phyloP scores from a whole-genome alignment of 202 grass and related monocot genomes.

The Zizania palustris region DNA sequence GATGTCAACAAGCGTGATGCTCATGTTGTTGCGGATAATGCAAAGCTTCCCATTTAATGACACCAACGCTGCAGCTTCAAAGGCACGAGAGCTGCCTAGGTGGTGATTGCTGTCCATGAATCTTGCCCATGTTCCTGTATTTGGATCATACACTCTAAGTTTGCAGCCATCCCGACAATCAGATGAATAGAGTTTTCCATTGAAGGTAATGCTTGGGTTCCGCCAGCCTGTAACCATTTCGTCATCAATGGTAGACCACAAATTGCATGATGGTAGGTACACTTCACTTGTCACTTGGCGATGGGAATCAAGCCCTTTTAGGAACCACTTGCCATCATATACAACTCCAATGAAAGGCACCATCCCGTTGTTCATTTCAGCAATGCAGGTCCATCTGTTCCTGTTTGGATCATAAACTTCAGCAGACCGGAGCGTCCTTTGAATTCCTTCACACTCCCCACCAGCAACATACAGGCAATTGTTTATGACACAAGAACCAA shows the following conservation, averaged over 20 bases:
- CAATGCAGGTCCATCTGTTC: conserved; percentile 68
- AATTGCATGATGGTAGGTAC: conserved; percentile 55
- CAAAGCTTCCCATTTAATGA: conserved; percentile 76
- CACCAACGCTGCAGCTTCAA: conserved; percentile 82
- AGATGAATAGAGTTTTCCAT: conserved; percentile 66
- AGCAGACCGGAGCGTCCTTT: conserved; percentile 69
- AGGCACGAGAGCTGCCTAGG: conserved; percentile 60
- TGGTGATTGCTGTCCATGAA: conserved; percentile 79
- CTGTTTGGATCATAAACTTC: conserved; percentile 79
- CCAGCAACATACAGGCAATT: conserved; percentile 83
- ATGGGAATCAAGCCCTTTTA: conserved; percentile 73
- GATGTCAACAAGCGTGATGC: conserved; percentile 66
- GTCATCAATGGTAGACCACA: conserved; percentile 61
- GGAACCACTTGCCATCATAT: conserved; percentile 72
- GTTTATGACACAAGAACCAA: conserved; percentile 81
- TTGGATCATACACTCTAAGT: conserved; percentile 67
- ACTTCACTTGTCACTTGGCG: conserved; percentile 71
- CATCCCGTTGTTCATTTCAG: conserved; percentile 86
- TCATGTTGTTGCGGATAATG: conserved; percentile 77
- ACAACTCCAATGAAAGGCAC: conserved; percentile 84
- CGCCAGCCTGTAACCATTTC: conserved; percentile 76
- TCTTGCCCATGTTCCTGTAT: conserved; percentile 60
- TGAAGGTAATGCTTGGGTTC: conserved; percentile 73
- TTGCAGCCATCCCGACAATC: conserved; percentile 85
- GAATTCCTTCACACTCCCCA: conserved; percentile 82